These are phyloP conservation scores for Trypanosoma mega DNA, from an alignment of 208 protist genomes.

Conservation along the genomic window DNA sequence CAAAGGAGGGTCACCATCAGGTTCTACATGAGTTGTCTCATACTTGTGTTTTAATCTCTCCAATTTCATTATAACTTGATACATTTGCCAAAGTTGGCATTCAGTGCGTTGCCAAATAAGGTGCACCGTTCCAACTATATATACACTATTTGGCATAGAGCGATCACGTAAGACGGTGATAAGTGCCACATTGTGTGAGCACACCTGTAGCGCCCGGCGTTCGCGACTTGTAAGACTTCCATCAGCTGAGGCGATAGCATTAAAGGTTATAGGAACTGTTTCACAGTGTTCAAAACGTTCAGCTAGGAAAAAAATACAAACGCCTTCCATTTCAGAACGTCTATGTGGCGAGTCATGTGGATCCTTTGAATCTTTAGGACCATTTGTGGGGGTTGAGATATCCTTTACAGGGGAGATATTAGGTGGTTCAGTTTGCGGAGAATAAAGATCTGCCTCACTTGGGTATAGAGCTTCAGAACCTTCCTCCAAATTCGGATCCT, in stretches of 20 bases:
- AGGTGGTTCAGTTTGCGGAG: neutral
- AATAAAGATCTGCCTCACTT: neutral
- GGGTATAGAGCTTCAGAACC: neutral
- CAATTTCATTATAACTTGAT: conserved; percentile 51
- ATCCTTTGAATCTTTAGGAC: too few relatives aligned
- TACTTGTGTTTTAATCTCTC: conserved; percentile 71
- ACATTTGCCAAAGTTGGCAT: conserved; percentile 83
- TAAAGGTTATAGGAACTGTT: conserved; percentile 63
- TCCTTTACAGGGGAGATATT: neutral
- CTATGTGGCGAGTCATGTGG: conserved; percentile 17
- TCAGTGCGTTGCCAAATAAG: conserved; percentile 77
- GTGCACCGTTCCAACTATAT: conserved; percentile 72
- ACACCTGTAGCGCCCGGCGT: conserved; percentile 58
- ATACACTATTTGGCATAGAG: conserved; percentile 31
- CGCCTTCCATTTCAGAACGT: conserved; percentile 78
- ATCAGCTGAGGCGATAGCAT: conserved; percentile 61
- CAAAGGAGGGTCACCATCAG: neutral
- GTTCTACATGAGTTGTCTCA: neutral
- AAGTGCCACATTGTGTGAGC: conserved; percentile 84
- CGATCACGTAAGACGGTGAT: conserved; percentile 72
- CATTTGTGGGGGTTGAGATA: neutral
- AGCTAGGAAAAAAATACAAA: conserved; percentile 69
- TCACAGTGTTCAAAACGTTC: conserved; percentile 66
- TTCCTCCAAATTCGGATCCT: conserved; percentile 1
- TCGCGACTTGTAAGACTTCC: conserved; percentile 49